Evolutionary conservation across 1,139 yeast genomes (phyloP), one percentile per base, ranked within the genome.

Genomic region (Scheffersomyces titani): DNA sequence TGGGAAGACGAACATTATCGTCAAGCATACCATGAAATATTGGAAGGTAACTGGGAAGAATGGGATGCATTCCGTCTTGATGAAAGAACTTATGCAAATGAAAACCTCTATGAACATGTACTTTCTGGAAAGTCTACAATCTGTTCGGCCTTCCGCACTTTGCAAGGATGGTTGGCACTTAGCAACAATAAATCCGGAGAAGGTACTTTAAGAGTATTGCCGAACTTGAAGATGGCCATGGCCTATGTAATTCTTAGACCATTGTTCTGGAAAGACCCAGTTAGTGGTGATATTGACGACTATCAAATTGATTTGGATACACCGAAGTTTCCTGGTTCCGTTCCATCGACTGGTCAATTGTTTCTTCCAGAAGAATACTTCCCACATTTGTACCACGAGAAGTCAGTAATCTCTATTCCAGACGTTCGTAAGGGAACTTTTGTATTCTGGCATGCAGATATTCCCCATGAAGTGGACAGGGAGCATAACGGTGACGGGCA

Each of bases 391-490:
- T 57, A 66, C 18, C 72, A 67, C 22, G 56, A 61, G 1, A 65
- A 65, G 36, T 59, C 71, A 13, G 69, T 73, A 59, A 66, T 69
- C 13, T 67, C 71, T 11, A 70, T 76, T 51, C 80, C 81, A 3
- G 63, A 68, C 47, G 80, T 75, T 7, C 60, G 70, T 9, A 69
- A 75, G 40, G 80, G 81, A 2, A 83, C 81, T 60, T 76, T 71
- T 60, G 83, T 82, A 0, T 77, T 76, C 54, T 82, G 86, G 86
- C 86, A 82, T 63, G 70, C 77, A 57, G 86, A 82, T 61, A 51
- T 51, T 47, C 40, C 53, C 19, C 85, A 82, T 64, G 78, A 78
- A n/a, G 85, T 81, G 9, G 85, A 81, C 58, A 65, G 68, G 21
- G 69, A 67, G 5, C 84, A 80, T 60, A 59, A 58, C 19, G 85